Conservation (phyloP, 257 asterid species). For the Paraleonurus japonicus region DNA sequence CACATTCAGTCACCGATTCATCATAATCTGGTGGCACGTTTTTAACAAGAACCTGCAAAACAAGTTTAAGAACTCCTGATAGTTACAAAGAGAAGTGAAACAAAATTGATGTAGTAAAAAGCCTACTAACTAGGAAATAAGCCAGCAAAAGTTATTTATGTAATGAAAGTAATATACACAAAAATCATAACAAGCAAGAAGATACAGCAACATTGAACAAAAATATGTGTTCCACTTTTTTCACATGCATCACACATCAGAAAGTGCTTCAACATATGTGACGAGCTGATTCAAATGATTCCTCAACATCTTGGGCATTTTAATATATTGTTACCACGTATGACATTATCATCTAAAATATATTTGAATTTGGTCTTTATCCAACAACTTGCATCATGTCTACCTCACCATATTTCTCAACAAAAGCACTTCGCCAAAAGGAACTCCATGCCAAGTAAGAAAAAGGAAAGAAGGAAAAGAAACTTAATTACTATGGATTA, state of each 20-base stretch:
- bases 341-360: conserved; percentile 2
- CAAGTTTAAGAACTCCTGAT: conserved; percentile 16
- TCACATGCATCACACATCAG: not conserved
- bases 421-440: not conserved
- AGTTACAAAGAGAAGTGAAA: conserved; percentile 15
- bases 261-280: not conserved
- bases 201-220: conserved; percentile 4
- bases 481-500: too few relatives aligned
- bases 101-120: conserved; percentile 12
- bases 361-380: not conserved
- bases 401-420: not conserved
- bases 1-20: conserved; percentile 80
- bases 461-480: not conserved
- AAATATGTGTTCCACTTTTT: not conserved
- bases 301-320: not conserved
- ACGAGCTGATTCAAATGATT: conserved; percentile 9
- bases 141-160: conserved; percentile 7
- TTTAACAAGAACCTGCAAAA: conserved; percentile 71
- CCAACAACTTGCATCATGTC: conserved; percentile 4
- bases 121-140: conserved; percentile 10
- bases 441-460: conserved; percentile 2
- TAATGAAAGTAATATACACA: not conserved
- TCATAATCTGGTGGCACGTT: conserved; percentile 92
- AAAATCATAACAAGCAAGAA: conserved; percentile 4
- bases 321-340: not conserved